Evolutionary conservation across 371 early-diverging fungal species (phyloP).

Genomic region (Mucor racemosus): DNA sequence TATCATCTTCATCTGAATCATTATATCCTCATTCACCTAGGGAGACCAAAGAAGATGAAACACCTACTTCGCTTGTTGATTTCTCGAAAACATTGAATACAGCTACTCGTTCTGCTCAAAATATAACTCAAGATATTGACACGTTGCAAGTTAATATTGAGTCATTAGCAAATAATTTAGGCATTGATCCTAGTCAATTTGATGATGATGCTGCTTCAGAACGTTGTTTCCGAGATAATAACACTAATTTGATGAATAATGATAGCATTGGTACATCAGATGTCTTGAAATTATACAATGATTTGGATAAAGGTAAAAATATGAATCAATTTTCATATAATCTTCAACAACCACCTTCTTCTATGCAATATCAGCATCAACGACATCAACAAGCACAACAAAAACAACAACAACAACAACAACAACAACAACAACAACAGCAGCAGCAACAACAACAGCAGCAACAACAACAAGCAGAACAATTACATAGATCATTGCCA

Average conservation of each 20-base stretch:
- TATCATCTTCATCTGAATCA: background rate
- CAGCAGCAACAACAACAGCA: no score
- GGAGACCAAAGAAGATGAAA: slow-evolving; percentile 1
- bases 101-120: slow-evolving; percentile 37
- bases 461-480: background rate
- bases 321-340: background rate
- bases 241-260: slow-evolving; percentile 12
- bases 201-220: slow-evolving; percentile 18
- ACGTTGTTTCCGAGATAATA: slow-evolving; percentile 25
- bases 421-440: background rate
- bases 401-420: background rate
- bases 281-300: slow-evolving; percentile 2
- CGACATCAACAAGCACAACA: background rate
- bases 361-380: background rate
- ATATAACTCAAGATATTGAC: slow-evolving; percentile 44
- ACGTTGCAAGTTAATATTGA: slow-evolving; percentile 41
- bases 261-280: background rate
- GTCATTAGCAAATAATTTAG: slow-evolving; percentile 36
- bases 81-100: slow-evolving; percentile 34
- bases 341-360: background rate
- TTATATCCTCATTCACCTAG: slow-evolving; percentile 4
- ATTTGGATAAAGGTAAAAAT: background rate
- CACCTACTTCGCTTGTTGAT: slow-evolving; percentile 5
- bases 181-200: slow-evolving; percentile 36
- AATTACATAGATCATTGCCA: background rate